Base-by-base conservation (phyloP, 306 rosid genomes). In the Glycyrrhiza uralensis region DNA sequence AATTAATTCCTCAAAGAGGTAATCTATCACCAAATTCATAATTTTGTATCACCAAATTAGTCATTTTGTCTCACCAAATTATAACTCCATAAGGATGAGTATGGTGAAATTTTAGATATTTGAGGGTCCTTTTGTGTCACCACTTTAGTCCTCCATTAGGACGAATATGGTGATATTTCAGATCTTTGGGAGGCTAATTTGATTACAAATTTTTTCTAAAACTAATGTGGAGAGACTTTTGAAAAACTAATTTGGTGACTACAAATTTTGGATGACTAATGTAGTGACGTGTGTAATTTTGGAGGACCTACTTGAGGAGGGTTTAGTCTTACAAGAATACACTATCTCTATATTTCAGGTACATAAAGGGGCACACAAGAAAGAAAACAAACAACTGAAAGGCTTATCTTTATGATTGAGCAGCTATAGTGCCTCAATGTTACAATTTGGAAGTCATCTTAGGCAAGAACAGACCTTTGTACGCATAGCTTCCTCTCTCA, bases 401-500 rank as follows among this genome's bases (percentile, higher is more conserved):
- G 41, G 23, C 35, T 73, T 67, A 49, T 63, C 32, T 11, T 11
- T 69, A 66, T 42, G 42, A 2, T 66, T 49, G 68, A 32, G 18
- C 68, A 69, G 60, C 44, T n/a, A n/a, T 28, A 66, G 64, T 3
- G 74, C 47, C 52, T 70, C 42, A 55, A 56, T 50, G 12, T 26
- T 29, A 64, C 59, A 12, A 44, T 72, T 51, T 44, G 50, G 80
- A 81, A 80, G 49, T 45, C 47, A 63, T 49, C 77, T 67, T 66
- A 71, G 13, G 42, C 64, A 67, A 42, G 72, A 78, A 82, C 87
- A 72, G 70, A 94, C 99, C 97, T 94, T 94, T 81, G 80, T 87
- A 55, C 83, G 75, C 13, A 57, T 49, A 30, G 85, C 90, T 78
- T 88, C 97, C 82, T 89, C 91, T 83, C 82, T 88, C 77, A 82